phyloP scores from a whole-genome alignment of 2,329 filamentous ascomycete genomes.

The Paecilomyces sp. region DNA sequence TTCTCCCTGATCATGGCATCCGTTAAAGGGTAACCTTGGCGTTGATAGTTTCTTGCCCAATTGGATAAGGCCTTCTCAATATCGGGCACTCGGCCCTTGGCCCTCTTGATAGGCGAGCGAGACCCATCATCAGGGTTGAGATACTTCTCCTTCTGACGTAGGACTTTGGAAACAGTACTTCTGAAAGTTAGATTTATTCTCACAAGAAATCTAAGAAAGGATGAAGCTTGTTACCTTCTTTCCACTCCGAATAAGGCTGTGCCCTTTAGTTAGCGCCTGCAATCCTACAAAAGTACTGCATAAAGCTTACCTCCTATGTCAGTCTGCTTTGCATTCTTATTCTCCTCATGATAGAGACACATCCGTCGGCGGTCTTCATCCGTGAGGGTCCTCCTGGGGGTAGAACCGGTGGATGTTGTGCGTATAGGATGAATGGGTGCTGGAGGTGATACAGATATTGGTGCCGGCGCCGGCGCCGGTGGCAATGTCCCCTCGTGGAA shows the following conservation, averaged over 20 bases:
- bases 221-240: conserved; percentile 62
- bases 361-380: conserved; percentile 85
- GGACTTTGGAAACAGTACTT: conserved; percentile 97
- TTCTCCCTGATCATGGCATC: conserved; percentile 82
- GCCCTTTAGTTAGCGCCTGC: conserved; percentile 11
- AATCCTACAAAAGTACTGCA: not conserved
- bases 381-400: conserved; percentile 79
- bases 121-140: conserved; percentile 73
- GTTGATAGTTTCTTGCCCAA: conserved; percentile 77
- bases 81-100: conserved; percentile 80
- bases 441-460: conserved; percentile 47
- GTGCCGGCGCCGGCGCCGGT: conserved; percentile 44
- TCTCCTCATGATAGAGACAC: conserved; percentile 88
- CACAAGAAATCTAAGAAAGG: not conserved
- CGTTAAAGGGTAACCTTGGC: conserved; percentile 64
- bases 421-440: conserved; percentile 29
- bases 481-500: conserved; percentile 58
- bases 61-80: conserved; percentile 85
- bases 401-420: conserved; percentile 43
- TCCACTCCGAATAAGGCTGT: conserved; percentile 87
- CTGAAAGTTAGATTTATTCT: conserved; percentile 4
- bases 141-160: conserved; percentile 92
- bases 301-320: conserved; percentile 72
- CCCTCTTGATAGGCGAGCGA: conserved; percentile 70
- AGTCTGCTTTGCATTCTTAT: conserved; percentile 86